Conservation (phyloP, 441 rosid species). For the Eruca vesicaria region DNA sequence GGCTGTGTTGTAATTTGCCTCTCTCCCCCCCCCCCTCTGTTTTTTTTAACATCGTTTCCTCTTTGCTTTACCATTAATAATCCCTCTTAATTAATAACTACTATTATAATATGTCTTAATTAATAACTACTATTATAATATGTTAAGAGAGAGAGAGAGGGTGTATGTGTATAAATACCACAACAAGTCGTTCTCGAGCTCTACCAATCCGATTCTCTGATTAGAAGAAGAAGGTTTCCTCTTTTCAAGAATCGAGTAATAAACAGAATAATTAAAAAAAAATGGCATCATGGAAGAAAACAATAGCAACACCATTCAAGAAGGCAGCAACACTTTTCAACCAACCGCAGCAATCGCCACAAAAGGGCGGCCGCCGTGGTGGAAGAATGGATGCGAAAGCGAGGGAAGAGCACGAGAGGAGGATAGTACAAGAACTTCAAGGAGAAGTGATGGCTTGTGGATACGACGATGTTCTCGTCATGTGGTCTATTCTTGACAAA, state of each 20-base stretch:
- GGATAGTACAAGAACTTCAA: constrained; percentile 57
- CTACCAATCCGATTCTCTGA: constrained; percentile 24
- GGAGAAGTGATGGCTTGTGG: constrained; percentile 95
- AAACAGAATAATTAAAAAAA: not conserved
- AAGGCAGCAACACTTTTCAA: constrained; percentile 85
- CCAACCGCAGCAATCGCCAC: constrained; percentile 52
- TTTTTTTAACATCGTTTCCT: too few species aligned
- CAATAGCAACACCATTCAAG: constrained; percentile 74
- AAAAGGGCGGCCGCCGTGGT: constrained; percentile 10
- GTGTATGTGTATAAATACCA: constrained; percentile 28
- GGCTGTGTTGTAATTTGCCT: constrained; percentile 18
- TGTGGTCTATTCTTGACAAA: constrained; percentile 98
- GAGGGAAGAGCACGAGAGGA: constrained; percentile 49
- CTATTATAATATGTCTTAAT: constrained; percentile 6
- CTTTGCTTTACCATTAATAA: constrained; percentile 13
- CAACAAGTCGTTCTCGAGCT: constrained; percentile 33
- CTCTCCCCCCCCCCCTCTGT: constrained; percentile 12
- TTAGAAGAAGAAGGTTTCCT: constrained; percentile 12
- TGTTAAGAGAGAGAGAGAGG: not conserved
- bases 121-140: not conserved
- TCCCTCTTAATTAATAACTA: not conserved
- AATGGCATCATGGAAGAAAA: constrained; percentile 92
- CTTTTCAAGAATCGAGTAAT: constrained; percentile 21
- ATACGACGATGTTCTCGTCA: constrained; percentile 88
- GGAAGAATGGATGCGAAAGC: constrained; percentile 17